Evolutionary conservation across 2,329 filamentous ascomycete species (phyloP).

Genomic region (Cladosporium sphaerospermum): DNA sequence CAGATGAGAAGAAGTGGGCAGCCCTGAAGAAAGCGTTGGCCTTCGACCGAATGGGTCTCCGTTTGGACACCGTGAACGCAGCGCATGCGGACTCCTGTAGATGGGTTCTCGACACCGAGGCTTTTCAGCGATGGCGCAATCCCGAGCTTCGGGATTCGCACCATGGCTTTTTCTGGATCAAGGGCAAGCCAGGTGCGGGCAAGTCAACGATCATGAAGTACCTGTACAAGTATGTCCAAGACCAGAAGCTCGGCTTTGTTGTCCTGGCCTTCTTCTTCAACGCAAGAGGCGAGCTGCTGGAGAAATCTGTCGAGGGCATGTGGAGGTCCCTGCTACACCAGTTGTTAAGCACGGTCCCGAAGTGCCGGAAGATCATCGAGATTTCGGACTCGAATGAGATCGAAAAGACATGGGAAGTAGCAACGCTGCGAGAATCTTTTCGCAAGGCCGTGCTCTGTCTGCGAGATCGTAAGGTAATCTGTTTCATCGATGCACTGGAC

Average conservation of each 20-base stretch:
- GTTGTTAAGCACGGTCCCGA: background rate
- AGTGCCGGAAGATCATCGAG: too few species aligned
- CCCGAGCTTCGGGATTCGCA: background rate
- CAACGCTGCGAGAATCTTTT: background rate
- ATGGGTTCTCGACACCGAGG: background rate
- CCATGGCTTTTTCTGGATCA: constrained; percentile 35
- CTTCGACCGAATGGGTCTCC: background rate
- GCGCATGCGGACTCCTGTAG: background rate
- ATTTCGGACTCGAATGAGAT: constrained; percentile 20
- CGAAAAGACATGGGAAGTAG: background rate
- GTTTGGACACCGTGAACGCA: background rate
- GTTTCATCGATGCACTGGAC: constrained; percentile 4
- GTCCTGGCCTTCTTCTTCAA: constrained; percentile 47
- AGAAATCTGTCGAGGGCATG: constrained; percentile 40
- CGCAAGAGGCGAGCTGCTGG: constrained; percentile 38
- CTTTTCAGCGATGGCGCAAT: background rate
- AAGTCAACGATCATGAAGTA: constrained; percentile 35
- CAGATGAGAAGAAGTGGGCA: background rate
- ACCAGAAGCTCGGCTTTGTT: constrained; percentile 14
- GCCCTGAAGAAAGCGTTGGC: background rate
- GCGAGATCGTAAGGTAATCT: background rate
- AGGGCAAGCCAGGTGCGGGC: constrained; percentile 35
- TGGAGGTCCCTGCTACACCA: constrained; percentile 29
- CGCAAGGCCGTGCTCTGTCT: background rate
- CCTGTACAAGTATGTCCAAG: background rate